Evolutionary conservation across 768 basidiomycete species (phyloP), one percentile per base, ranked within the genome.

Genomic region (Kwoniella dendrophila): DNA sequence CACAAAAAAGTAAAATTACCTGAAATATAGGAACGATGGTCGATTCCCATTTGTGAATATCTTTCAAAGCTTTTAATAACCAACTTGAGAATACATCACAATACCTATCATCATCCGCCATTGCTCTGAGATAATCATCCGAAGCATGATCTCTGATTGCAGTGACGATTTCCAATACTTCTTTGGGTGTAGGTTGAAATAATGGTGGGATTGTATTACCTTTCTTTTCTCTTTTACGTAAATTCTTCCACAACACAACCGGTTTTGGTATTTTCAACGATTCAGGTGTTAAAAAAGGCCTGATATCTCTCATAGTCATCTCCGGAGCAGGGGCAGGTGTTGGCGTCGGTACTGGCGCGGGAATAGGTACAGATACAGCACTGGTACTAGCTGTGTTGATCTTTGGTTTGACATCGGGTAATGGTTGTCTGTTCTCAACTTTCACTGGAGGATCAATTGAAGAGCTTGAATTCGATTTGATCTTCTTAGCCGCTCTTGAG

Each of bases 91-190:
- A 59, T 8, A 61, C 61, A 7, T 61, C 51, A 6, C 56, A 53
- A 49, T 72, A 75, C 16, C 56, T 49, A 30, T 61, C 55, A 24
- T 67, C 62, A 44, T 72, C 69, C 6, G 64, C 71, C 70, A 75
- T 72, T 12, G 20, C 43, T 20, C 45, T 41, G 12, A 68, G 54
- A 43, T 70, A 75, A n/a, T 41, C 33, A 8, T 26, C n/a, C 1
- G 73, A 57, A 5, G 73, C 70, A 52, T 56, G 26, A 29, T 56
- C 48, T 24, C 50, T 22, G 6, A 75, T 29, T 8, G 47, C 48
- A 7, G 32, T 36, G 7, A 66, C 24, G 30, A 75, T 75, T 53
- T 75, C 70, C 2, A 47, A 22, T 22, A 75, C 41, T 40, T 75
- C 66, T 4, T 38, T 52, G 8, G 73, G 60, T 11, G 47, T 65